phyloP scores from a whole-genome alignment of 495 filamentous ascomycete species.

The Echria macrotheca region DNA sequence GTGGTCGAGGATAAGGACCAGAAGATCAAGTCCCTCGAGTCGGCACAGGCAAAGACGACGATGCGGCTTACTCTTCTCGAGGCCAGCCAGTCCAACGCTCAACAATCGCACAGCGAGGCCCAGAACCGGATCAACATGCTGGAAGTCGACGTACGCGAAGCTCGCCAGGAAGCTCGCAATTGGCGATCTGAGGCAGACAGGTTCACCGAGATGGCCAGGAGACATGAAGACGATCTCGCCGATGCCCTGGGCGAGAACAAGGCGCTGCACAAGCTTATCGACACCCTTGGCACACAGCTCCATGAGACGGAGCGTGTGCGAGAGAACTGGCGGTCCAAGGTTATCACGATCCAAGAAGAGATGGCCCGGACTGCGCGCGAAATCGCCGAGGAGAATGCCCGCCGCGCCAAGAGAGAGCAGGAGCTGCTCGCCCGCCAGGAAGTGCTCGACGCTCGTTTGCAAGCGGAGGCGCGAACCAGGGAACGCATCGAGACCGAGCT shows the following conservation, averaged over 20 bases:
- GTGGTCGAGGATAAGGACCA: constrained; percentile 60
- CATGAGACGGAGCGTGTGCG: constrained; percentile 78
- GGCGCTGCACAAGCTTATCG: constrained; percentile 59
- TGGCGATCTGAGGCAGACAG: constrained; percentile 47
- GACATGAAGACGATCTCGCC: constrained; percentile 37
- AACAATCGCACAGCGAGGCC: constrained; percentile 62
- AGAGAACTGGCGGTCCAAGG: constrained; percentile 71
- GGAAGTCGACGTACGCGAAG: constrained; percentile 45
- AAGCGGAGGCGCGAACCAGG: constrained; percentile 68
- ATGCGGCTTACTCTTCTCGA: constrained; percentile 60
- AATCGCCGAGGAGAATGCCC: constrained; percentile 72
- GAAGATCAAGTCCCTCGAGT: constrained; percentile 40
- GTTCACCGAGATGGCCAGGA: constrained; percentile 33
- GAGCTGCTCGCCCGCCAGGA: constrained; percentile 69
- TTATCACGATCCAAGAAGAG: constrained; percentile 76
- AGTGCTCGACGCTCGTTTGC: constrained; percentile 69
- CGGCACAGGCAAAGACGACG: constrained; percentile 42
- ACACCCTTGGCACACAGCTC: constrained; percentile 65
- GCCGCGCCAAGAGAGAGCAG: constrained; percentile 67
- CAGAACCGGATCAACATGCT: constrained; percentile 43
- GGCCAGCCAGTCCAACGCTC: constrained; percentile 56
- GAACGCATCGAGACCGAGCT: constrained; percentile 78
- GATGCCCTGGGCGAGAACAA: constrained; percentile 40
- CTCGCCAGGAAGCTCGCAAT: constrained; percentile 42
- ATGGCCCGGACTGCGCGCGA: constrained; percentile 72